Conservation (phyloP, 306 rosid genomes). For the Cucurbita pepo region DNA sequence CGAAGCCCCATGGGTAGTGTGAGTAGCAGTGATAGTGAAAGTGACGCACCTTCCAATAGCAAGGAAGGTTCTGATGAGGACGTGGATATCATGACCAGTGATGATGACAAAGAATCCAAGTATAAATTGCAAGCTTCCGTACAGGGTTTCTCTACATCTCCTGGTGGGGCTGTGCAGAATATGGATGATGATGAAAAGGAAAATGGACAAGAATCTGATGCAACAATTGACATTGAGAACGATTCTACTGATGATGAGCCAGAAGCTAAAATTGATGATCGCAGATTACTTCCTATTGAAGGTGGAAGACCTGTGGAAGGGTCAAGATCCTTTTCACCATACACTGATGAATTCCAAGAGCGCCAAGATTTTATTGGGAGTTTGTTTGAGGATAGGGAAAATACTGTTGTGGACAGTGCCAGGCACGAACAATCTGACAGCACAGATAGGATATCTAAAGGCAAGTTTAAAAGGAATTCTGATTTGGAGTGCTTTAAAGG, state of each 20-base stretch:
- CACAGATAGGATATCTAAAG: slow-evolving; percentile 45
- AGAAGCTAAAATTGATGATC: slow-evolving; percentile 26
- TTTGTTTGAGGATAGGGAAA: slow-evolving; percentile 54
- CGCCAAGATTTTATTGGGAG: slow-evolving; percentile 46
- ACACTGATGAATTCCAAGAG: slow-evolving; percentile 38
- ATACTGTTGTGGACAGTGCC: slow-evolving; percentile 28
- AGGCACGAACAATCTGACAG: slow-evolving; percentile 57
- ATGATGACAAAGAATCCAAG: slow-evolving; percentile 79
- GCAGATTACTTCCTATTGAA: slow-evolving; percentile 9
- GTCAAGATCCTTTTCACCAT: slow-evolving; percentile 27
- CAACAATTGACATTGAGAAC: slow-evolving; percentile 57
- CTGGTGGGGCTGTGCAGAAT: slow-evolving; percentile 27
- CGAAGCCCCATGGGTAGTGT: slow-evolving; percentile 58
- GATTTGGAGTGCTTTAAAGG: slow-evolving; percentile 40
- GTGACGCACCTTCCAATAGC: slow-evolving; percentile 80
- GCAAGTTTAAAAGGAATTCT: slow-evolving; percentile 47
- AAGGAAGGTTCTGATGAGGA: slow-evolving; percentile 89
- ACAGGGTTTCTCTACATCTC: slow-evolving; percentile 27
- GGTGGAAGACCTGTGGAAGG: slow-evolving; percentile 25
- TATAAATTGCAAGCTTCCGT: slow-evolving; percentile 34
- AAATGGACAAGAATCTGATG: slow-evolving; percentile 47
- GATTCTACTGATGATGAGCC: slow-evolving; percentile 37
- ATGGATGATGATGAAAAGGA: slow-evolving; percentile 48
- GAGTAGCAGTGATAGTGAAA: slow-evolving; percentile 90
- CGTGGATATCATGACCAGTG: slow-evolving; percentile 92